These are phyloP conservation scores for Kernera saxatilis DNA, from an alignment of 345 rosid species.

Conservation along the genomic window DNA sequence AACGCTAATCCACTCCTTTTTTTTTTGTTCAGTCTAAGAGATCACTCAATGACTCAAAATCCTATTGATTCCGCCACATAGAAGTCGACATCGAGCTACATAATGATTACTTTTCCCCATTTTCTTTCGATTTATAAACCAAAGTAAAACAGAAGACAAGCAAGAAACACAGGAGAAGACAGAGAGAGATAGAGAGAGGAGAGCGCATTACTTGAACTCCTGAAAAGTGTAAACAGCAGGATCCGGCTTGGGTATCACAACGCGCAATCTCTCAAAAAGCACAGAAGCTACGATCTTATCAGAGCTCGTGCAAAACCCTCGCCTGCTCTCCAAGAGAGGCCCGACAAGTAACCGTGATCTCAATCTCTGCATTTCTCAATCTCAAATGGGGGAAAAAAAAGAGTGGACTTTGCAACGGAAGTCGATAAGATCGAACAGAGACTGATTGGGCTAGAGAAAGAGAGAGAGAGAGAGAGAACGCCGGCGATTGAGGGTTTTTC, in stretches of 20 bases:
- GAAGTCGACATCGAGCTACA: too few relatives aligned
- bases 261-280: slow-evolving; percentile 86
- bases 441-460: too few relatives aligned
- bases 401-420: not conserved
- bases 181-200: not conserved
- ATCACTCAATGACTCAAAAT: not conserved
- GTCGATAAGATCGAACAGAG: not conserved
- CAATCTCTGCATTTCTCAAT: slow-evolving; percentile 47
- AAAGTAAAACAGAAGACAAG: not conserved
- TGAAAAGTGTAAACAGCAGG: slow-evolving; percentile 82
- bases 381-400: slow-evolving; percentile 49
- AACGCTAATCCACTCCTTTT: not conserved
- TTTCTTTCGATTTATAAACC: not conserved
- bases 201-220: slow-evolving; percentile 78
- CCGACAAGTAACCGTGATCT: slow-evolving; percentile 29
- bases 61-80: not conserved
- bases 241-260: slow-evolving; percentile 85
- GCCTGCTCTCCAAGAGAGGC: slow-evolving; percentile 24
- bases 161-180: too few relatives aligned
- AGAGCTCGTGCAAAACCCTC: slow-evolving; percentile 61
- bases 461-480: too few relatives aligned
- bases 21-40: too few relatives aligned
- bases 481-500: slow-evolving; percentile 1
- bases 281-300: slow-evolving; percentile 87
- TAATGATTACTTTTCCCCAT: not conserved